phyloP scores from a whole-genome alignment of 371 early-diverging fungal genomes.

The Conidiobolus incongruus region DNA sequence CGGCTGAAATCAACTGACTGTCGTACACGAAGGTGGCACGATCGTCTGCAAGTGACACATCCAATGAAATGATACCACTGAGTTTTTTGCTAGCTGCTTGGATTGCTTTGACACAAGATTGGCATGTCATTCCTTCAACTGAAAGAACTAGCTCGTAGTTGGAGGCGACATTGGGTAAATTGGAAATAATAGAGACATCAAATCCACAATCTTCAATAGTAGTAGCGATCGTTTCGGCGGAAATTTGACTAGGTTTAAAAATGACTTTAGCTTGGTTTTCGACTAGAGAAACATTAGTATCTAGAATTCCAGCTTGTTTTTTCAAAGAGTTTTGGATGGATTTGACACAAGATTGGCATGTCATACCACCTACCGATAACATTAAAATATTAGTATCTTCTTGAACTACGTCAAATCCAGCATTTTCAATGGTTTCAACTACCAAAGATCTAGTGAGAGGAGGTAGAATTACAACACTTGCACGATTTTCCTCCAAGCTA shows the following conservation, averaged over 20 bases:
- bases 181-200: conserved; percentile 9
- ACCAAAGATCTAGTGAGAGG: conserved; percentile 6
- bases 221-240: conserved; percentile 9
- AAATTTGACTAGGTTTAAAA: conserved; percentile 10
- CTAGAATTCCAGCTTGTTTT: conserved; percentile 15
- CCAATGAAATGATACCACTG: conserved; percentile 15
- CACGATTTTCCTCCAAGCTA: conserved; percentile 19
- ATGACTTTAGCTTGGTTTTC: conserved; percentile 12
- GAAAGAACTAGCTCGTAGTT: conserved; percentile 13
- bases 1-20: conserved; percentile 1
- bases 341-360: conserved; percentile 70
- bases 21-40: conserved; percentile 20
- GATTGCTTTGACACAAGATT: conserved; percentile 52
- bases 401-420: conserved; percentile 22
- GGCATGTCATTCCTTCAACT: conserved; percentile 71
- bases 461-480: no score
- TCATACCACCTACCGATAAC: conserved; percentile 51
- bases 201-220: conserved; percentile 36
- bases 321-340: conserved; percentile 27
- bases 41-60: conserved; percentile 21
- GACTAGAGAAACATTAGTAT: conserved; percentile 20
- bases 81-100: conserved; percentile 16
- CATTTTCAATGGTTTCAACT: conserved; percentile 24
- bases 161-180: not conserved
- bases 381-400: no score